Evolutionary conservation across 2,329 filamentous ascomycete species (phyloP).

Genomic region (Cladosporium sp.): DNA sequence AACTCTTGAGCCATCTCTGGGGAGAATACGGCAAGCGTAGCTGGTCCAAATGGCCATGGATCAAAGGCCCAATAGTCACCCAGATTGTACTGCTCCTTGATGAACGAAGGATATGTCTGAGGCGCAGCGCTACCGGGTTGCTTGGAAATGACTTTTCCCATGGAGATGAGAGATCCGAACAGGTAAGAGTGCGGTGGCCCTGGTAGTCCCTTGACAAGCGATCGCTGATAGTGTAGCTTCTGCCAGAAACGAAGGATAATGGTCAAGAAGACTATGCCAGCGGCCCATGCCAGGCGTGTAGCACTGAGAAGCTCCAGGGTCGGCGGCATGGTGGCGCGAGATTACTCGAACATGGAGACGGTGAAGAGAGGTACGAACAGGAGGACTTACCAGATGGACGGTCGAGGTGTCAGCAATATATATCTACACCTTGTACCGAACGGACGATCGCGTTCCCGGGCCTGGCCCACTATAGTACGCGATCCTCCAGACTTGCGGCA

Average conservation of each 20-base stretch:
- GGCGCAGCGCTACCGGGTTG: constrained; percentile 35
- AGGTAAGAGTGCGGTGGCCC: constrained; percentile 39
- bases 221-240: constrained; percentile 24
- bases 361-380: background rate
- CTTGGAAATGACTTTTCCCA: constrained; percentile 32
- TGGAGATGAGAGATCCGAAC: constrained; percentile 38
- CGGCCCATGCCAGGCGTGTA: constrained; percentile 21
- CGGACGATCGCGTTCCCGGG: background rate
- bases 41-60: constrained; percentile 38
- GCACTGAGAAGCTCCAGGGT: constrained; percentile 16
- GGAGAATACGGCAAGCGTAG: constrained; percentile 35
- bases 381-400: no score
- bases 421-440: no score
- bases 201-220: constrained; percentile 27
- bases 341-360: background rate
- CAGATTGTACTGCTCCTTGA: constrained; percentile 36
- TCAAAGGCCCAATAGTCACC: constrained; percentile 42
- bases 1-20: constrained; percentile 37
- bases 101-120: constrained; percentile 32
- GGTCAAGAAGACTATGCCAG: constrained; percentile 21
- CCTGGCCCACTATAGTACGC: background rate
- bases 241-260: constrained; percentile 24
- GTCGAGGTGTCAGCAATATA: background rate
- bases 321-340: background rate
- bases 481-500: background rate